Percentiles rank a stretch among this genome's conserved stretches.
Conservation (phyloP, 129 eudicot species). For the Rutidosis leptorrhynchoides region DNA sequence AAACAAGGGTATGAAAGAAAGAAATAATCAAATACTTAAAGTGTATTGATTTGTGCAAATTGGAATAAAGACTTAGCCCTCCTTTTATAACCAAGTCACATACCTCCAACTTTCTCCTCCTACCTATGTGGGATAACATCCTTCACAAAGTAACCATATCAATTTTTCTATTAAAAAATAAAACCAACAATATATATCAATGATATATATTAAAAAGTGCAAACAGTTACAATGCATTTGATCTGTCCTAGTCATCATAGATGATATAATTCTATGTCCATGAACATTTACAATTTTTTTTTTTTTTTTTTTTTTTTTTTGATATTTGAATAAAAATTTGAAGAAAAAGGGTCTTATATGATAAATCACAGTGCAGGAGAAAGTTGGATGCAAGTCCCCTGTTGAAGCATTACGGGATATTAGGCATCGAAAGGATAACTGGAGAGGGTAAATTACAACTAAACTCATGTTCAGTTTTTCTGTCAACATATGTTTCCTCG, state of each 20-base stretch:
- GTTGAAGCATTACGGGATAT: conserved; percentile 72
- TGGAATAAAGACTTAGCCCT: no score
- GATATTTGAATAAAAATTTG: background rate
- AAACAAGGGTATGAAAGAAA: no score
- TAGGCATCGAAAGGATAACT: conserved; percentile 77
- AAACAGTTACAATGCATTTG: background rate
- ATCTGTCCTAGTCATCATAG: background rate
- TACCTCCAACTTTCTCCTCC: no score
- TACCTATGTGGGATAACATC: no score
- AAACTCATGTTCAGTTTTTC: conserved; percentile 18
- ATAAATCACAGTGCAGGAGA: conserved; percentile 45
- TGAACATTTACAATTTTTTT: background rate
- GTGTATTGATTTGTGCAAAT: no score
- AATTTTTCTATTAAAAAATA: no score
- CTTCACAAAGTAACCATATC: no score
- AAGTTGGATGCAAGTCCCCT: conserved; percentile 65
- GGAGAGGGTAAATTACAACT: conserved; percentile 54
- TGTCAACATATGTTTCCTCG: conserved; percentile 18
- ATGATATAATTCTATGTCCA: background rate
- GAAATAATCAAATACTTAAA: no score
- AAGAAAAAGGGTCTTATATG: background rate
- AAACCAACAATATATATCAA: no score
- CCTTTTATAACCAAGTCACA: no score
- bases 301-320: no score
- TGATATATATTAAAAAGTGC: background rate